Conservation (phyloP, 768 basidiomycete genomes). For the Boletellus emodensis region DNA sequence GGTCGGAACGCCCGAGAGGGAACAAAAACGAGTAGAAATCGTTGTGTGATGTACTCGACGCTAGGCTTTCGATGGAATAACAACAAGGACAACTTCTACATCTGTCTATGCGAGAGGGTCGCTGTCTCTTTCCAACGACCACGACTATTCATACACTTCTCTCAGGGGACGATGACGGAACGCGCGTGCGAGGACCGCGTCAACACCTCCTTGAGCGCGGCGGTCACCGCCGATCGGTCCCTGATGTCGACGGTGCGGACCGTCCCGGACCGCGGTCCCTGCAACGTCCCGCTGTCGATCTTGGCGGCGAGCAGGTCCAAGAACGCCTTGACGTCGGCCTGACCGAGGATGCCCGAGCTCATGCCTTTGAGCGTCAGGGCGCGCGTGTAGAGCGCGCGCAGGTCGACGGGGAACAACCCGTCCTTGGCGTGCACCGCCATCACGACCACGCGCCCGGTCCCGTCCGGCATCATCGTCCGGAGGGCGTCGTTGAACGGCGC, state of each 20-base stretch:
- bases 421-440: constrained; percentile 35
- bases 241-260: constrained; percentile 22
- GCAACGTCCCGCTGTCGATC: constrained; percentile 27
- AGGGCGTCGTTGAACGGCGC: constrained; percentile 33
- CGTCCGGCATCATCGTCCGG: constrained; percentile 30
- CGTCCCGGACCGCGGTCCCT: constrained; percentile 20
- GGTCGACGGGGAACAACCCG: constrained; percentile 27
- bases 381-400: constrained; percentile 32
- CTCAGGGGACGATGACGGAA: constrained; percentile 26
- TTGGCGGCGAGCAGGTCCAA: constrained; percentile 28
- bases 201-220: constrained; percentile 23
- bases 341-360: constrained; percentile 24
- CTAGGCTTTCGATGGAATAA: too few species aligned
- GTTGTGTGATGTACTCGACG: too few species aligned
- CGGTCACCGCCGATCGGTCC: constrained; percentile 16
- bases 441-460: constrained; percentile 32
- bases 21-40: too few species aligned
- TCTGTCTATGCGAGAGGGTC: background rate
- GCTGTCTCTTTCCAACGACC: too few species aligned
- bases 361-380: constrained; percentile 31
- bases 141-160: background rate
- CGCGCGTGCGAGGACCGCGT: constrained; percentile 28
- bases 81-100: background rate
- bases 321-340: constrained; percentile 24
- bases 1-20: too few species aligned